These are phyloP conservation scores for Lyophyllum semitale DNA, from an alignment of 768 basidiomycete species.

Conservation along the genomic window DNA sequence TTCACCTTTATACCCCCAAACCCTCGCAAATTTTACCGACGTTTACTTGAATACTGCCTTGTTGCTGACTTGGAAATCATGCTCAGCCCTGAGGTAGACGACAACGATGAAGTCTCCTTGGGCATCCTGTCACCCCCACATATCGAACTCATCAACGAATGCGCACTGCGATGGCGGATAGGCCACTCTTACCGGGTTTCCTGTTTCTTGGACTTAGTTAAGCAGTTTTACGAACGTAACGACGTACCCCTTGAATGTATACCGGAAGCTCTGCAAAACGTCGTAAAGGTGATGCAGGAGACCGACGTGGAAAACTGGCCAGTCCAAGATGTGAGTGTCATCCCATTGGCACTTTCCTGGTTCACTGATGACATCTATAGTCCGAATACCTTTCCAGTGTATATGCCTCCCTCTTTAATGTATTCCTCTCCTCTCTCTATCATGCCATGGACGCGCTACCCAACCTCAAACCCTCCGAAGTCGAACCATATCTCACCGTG, in stretches of 20 bases:
- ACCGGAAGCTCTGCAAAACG: constrained; percentile 80
- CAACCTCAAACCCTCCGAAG: constrained; percentile 68
- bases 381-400: constrained; percentile 66
- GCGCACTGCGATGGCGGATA: constrained; percentile 89
- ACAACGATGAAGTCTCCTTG: constrained; percentile 92
- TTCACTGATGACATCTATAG: constrained; percentile 34
- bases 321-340: constrained; percentile 76
- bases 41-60: constrained; percentile 82
- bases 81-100: constrained; percentile 88
- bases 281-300: constrained; percentile 72
- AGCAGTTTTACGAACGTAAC: constrained; percentile 83
- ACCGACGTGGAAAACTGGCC: constrained; percentile 78
- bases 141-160: constrained; percentile 83
- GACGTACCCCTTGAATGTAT: constrained; percentile 95
- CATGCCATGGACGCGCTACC: constrained; percentile 81
- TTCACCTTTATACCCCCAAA: constrained; percentile 93
- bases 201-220: constrained; percentile 85
- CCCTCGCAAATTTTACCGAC: constrained; percentile 82
- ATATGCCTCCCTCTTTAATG: constrained; percentile 78
- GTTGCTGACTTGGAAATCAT: constrained; percentile 86
- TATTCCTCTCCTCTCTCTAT: constrained; percentile 84
- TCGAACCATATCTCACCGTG: constrained; percentile 64
- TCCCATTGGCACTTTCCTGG: constrained; percentile 4
- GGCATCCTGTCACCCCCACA: constrained; percentile 84
- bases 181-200: constrained; percentile 74